Percentiles rank a stretch among this genome's conserved stretches.
phyloP scores from a whole-genome alignment of 352 stramenopile species.

The Poterioochromonas sp. region DNA sequence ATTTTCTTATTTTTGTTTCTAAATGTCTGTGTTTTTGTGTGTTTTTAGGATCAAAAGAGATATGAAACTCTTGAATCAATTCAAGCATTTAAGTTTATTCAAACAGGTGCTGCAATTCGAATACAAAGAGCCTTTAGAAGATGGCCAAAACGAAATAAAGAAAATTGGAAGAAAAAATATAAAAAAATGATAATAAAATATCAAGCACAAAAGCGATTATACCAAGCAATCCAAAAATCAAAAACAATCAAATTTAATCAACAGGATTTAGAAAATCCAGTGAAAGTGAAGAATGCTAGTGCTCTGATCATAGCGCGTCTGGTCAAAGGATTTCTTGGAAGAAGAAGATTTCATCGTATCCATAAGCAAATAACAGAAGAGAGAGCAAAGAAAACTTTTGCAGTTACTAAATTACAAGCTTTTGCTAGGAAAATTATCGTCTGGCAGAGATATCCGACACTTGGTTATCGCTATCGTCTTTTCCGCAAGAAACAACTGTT shows the following conservation, averaged over 20 bases:
- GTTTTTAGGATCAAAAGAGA: not conserved
- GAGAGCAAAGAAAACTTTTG: not conserved
- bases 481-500: not conserved
- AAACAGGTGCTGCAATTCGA: not conserved
- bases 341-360: not conserved
- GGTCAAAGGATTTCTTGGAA: not conserved
- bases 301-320: not conserved
- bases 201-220: not conserved
- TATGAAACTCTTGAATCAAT: not conserved
- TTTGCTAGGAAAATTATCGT: not conserved
- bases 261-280: not conserved
- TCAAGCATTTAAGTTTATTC: not conserved
- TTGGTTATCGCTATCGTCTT: not conserved
- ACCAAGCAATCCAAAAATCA: not conserved
- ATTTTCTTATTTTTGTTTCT: no score
- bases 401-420: not conserved
- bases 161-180: not conserved
- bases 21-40: no score
- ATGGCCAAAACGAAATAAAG: not conserved
- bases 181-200: conserved; percentile 4
- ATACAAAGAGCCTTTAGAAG: not conserved
- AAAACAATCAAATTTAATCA: not conserved
- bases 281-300: not conserved
- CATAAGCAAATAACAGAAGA: not conserved
- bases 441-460: not conserved